Conservation (phyloP, 164 flowering plant species). For the Vitis rotundifolia region DNA sequence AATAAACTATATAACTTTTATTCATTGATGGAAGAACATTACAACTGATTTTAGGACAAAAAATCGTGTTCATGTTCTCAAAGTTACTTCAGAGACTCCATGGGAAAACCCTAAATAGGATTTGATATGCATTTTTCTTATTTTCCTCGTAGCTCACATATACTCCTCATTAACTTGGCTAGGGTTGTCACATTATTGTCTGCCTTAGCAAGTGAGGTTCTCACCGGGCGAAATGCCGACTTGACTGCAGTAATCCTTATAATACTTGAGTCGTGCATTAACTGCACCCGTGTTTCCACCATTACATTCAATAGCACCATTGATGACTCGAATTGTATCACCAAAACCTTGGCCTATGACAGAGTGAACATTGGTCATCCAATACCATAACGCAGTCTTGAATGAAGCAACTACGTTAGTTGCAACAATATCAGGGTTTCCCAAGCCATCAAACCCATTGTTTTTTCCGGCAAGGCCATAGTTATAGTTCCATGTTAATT, state of each 20-base stretch:
- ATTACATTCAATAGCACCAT: conserved; percentile 50
- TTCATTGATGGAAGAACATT: too few relatives aligned
- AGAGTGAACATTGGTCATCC: conserved; percentile 47
- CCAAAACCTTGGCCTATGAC: conserved; percentile 61
- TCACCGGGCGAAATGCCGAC: conserved; percentile 50
- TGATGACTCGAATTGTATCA: conserved; percentile 59
- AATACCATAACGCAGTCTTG: conserved; percentile 63
- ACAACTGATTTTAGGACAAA: too few relatives aligned
- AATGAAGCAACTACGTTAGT: conserved; percentile 35
- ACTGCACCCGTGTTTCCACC: conserved; percentile 35
- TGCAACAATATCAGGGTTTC: conserved; percentile 58
- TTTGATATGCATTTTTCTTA: too few relatives aligned
- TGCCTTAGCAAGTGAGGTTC: conserved; percentile 39
- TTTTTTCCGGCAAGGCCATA: conserved; percentile 59
- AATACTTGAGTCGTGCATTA: conserved; percentile 37
- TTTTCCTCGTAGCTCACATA: too few relatives aligned
- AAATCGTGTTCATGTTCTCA: too few relatives aligned
- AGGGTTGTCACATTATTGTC: too few relatives aligned
- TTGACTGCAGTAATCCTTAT: conserved; percentile 38
- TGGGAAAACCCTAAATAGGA: too few relatives aligned
- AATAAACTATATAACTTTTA: too few relatives aligned
- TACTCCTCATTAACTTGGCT: too few relatives aligned
- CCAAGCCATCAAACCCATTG: conserved; percentile 52
- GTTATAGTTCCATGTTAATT: conserved; percentile 72
- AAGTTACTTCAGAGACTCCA: too few relatives aligned